A percentile compares a stretch with the other conserved stretches of the same genome.
Conservation (phyloP, 768 basidiomycete genomes). For the Mycena sanguinolenta region DNA sequence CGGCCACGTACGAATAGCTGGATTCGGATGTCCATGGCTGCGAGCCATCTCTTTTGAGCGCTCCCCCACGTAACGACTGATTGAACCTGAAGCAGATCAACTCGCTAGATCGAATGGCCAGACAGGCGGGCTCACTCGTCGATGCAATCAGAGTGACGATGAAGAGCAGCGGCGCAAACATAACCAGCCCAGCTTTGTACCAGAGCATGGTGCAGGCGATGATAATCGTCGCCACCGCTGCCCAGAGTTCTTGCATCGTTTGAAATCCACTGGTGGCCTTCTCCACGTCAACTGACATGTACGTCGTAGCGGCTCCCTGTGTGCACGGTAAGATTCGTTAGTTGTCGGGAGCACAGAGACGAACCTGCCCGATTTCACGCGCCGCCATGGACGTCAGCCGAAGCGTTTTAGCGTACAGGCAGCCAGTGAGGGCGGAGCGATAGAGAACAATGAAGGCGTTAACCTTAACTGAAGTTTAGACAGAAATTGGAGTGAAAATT, state of each 20-base stretch:
- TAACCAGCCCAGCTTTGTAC: constrained; percentile 25
- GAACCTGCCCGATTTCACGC: constrained; percentile 28
- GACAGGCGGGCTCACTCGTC: constrained; percentile 9
- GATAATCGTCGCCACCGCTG: constrained; percentile 22
- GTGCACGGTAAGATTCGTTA: background rate
- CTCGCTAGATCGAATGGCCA: no score
- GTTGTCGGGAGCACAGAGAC: background rate
- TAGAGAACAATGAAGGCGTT: constrained; percentile 29
- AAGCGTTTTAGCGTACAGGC: constrained; percentile 23
- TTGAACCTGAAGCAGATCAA: no score
- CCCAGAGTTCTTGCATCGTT: constrained; percentile 27
- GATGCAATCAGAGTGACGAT: constrained; percentile 11
- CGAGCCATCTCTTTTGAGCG: constrained; percentile 29
- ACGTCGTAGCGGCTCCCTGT: constrained; percentile 26
- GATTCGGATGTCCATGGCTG: constrained; percentile 24
- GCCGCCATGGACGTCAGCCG: constrained; percentile 21
- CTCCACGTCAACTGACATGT: constrained; percentile 34
- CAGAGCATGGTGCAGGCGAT: constrained; percentile 29
- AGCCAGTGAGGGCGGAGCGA: constrained; percentile 28
- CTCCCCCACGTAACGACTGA: constrained; percentile 16
- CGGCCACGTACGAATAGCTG: constrained; percentile 27
- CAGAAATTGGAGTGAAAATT: no score
- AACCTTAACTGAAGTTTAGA: background rate
- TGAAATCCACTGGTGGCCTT: constrained; percentile 22
- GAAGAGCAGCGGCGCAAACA: constrained; percentile 29